Conservation (phyloP, 2,329 filamentous ascomycete genomes). For the Hypomyces perniciosus region DNA sequence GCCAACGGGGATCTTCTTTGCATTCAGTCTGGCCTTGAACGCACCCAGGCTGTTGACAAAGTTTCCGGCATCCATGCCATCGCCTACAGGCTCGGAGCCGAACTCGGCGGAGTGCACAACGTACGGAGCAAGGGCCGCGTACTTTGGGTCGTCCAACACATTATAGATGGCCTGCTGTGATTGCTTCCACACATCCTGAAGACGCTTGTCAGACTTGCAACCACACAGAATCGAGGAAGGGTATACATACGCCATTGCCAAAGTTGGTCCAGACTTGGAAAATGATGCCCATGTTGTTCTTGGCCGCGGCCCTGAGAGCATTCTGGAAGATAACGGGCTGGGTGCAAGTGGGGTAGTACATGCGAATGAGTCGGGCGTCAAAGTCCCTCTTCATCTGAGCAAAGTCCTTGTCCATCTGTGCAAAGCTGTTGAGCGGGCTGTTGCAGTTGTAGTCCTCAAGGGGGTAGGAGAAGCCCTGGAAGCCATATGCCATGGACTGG, state of each 20-base stretch:
- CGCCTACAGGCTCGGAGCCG: conserved; percentile 18
- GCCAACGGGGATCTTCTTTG: conserved; percentile 13
- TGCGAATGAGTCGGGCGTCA: conserved; percentile 16
- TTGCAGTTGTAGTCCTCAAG: conserved; percentile 16
- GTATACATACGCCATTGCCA: conserved; percentile 15
- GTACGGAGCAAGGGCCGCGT: conserved; percentile 15
- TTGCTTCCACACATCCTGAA: conserved; percentile 14
- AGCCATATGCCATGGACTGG: conserved; percentile 16
- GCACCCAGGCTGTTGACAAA: conserved; percentile 15
- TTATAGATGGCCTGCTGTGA: conserved; percentile 18
- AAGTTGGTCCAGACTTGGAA: conserved; percentile 20
- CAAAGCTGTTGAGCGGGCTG: conserved; percentile 12
- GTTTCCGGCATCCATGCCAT: conserved; percentile 17
- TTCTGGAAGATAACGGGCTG: conserved; percentile 15
- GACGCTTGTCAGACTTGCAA: background rate
- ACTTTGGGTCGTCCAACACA: conserved; percentile 14
- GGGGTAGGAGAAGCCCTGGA: conserved; percentile 18
- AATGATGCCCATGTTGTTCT: conserved; percentile 18
- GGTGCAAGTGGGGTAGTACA: conserved; percentile 19
- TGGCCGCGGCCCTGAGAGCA: conserved; percentile 15
- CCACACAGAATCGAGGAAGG: background rate
- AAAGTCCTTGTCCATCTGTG: conserved; percentile 17
- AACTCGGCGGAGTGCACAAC: conserved; percentile 18
- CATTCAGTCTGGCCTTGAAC: conserved; percentile 14
- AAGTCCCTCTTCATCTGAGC: conserved; percentile 18